A percentile compares a stretch with the other conserved stretches of the same genome.
phyloP scores from a whole-genome alignment of 208 protist species.

The Acanthamoeba rhysodes region DNA sequence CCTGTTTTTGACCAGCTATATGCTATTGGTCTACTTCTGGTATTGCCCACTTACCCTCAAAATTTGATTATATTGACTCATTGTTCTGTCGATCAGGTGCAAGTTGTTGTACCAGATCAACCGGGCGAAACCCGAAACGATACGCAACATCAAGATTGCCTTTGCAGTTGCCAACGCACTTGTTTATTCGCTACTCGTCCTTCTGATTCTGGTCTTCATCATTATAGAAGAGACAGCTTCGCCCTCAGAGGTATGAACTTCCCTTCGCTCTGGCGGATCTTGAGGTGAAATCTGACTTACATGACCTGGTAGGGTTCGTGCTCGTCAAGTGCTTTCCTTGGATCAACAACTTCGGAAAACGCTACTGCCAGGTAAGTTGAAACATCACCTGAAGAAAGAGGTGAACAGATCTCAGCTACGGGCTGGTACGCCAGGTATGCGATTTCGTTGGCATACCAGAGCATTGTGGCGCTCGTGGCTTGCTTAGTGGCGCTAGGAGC shows the following conservation, averaged over 20 bases:
- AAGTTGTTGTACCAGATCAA: neutral
- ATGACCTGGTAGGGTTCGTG: too few species aligned
- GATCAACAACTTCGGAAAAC: too few species aligned
- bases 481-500: neutral
- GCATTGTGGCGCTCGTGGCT: neutral
- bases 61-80: neutral
- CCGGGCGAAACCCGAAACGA: neutral
- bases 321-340: too few species aligned
- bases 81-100: neutral
- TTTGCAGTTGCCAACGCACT: neutral
- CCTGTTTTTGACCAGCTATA: neutral
- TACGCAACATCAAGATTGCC: neutral
- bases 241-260: too few species aligned
- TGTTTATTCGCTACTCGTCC: neutral
- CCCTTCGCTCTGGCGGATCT: too few species aligned
- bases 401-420: too few species aligned
- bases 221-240: neutral
- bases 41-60: neutral
- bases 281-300: too few species aligned
- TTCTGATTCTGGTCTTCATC: neutral
- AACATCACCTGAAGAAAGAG: neutral
- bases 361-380: too few species aligned
- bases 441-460: neutral
- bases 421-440: neutral
- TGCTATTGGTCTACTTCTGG: conserved; percentile 1